Evolutionary conservation across 495 filamentous ascomycete genomes (phyloP).

Genomic region (Articulospora tetracladia): DNA sequence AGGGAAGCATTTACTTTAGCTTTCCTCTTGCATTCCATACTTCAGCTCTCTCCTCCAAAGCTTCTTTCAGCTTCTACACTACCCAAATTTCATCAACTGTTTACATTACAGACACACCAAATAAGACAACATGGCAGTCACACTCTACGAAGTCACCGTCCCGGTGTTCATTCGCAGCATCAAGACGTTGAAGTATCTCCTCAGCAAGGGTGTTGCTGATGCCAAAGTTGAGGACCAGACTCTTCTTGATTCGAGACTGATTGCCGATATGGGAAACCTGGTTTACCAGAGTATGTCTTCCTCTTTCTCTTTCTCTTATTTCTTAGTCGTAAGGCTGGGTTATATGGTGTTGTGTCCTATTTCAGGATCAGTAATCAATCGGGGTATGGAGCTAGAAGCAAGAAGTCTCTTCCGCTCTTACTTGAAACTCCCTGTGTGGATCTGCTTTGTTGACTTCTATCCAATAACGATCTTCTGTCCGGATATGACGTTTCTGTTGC

Average conservation of each 20-base stretch:
- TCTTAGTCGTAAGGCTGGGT: not conserved
- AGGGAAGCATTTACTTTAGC: not conserved
- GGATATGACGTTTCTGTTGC: too few species aligned
- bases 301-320: not conserved
- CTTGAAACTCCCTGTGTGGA: not conserved
- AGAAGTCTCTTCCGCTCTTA: not conserved
- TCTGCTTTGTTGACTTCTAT: not conserved
- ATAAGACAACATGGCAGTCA: constrained; percentile 6
- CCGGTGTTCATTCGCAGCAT: constrained; percentile 22
- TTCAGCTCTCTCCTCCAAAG: not conserved
- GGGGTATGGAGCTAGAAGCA: not conserved
- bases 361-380: not conserved
- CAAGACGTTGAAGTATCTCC: constrained; percentile 13
- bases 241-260: constrained; percentile 18
- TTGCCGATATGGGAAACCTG: constrained; percentile 38
- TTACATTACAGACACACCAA: too few species aligned
- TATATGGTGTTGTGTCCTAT: not conserved
- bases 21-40: not conserved
- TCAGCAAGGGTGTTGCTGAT: constrained; percentile 15
- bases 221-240: not conserved
- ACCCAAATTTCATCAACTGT: too few species aligned
- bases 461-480: too few species aligned
- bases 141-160: constrained; percentile 26
- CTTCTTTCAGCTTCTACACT: not conserved
- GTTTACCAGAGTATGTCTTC: constrained; percentile 31